Evolutionary conservation across 257 asterid species (phyloP), one percentile per base, ranked within the genome.

Genomic region (Craterostigma plantagineum): DNA sequence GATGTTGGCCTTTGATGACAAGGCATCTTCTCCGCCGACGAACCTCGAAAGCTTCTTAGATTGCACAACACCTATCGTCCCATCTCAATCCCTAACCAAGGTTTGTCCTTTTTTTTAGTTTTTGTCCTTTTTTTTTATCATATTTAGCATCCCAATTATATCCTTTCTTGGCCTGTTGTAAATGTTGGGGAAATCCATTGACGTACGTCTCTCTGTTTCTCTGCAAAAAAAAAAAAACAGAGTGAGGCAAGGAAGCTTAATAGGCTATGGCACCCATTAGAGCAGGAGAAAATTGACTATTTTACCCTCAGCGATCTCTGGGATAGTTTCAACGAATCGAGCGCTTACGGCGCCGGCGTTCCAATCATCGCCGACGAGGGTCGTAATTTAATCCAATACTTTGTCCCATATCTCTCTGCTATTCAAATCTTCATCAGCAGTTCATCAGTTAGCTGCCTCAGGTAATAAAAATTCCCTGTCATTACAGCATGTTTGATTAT

Each of bases 321-420:
- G 98, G 73, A 69, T 46, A 61, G 76, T 27, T 82, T 67, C 61
- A 83, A 71, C 60, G 93, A 87, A 79, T 79, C 81, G 76, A 87
- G 98, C 75, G 95, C 90, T 5, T 87, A 77, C 65, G 98, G 98
- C 1, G 84, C 75, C 42, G 95, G 98, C 8, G 92, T 82, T 48
- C 92, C 95, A 10, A 64, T 87, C 51, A 35, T 55, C 18, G 68
- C 90, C 16, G 78, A 68, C 38, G 71, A 70, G 50, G 93, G 76
- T 45, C 86, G 77, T 56, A 66, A 70, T 33, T 54, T 76, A 33
- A 58, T 82, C 40, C 95, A 83, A 52, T 90, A 82, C 59, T 83
- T 79, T 55, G 95, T 79, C 7, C 98, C 98, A 48, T 90, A 79
- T 50, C 92, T 90, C 58, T 90, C 98, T 34, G 98, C 98, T 6